Evolutionary conservation across 257 asterid species (phyloP).

Genomic region (Jacaranda mimosifolia): DNA sequence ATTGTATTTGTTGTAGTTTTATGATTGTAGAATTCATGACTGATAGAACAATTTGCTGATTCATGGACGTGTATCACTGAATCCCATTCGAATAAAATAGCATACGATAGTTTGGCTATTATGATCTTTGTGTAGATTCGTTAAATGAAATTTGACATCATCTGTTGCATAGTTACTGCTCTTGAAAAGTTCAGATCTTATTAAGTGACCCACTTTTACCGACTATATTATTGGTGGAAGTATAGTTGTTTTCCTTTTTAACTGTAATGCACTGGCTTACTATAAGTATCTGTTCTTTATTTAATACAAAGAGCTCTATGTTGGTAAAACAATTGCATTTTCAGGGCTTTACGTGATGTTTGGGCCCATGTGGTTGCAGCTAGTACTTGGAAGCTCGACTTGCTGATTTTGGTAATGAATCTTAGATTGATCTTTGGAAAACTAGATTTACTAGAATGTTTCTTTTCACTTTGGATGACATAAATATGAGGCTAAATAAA

Average conservation of each 20-base stretch:
- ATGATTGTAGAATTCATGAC: constrained; percentile 67
- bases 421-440: constrained; percentile 16
- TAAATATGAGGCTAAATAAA: constrained; percentile 1
- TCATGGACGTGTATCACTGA: constrained; percentile 61
- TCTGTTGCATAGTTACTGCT: constrained; percentile 28
- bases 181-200: neutral
- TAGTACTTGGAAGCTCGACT: constrained; percentile 1
- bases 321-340: constrained; percentile 7
- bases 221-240: neutral
- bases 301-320: constrained; percentile 24
- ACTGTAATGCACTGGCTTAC: constrained; percentile 16
- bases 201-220: neutral
- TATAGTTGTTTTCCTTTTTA: constrained; percentile 9
- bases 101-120: constrained; percentile 50
- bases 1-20: constrained; percentile 67
- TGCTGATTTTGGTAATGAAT: constrained; percentile 33
- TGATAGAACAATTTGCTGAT: constrained; percentile 60
- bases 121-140: constrained; percentile 28
- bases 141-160: constrained; percentile 37
- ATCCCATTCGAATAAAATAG: constrained; percentile 52
- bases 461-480: constrained; percentile 13
- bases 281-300: constrained; percentile 16
- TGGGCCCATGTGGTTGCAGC: constrained; percentile 2
- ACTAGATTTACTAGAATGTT: constrained; percentile 6
- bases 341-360: constrained; percentile 19